Percentiles rank a stretch among this genome's conserved stretches.
Evolutionary conservation across 495 filamentous ascomycete species (phyloP).

Genomic region (Neurospora sublineolata): DNA sequence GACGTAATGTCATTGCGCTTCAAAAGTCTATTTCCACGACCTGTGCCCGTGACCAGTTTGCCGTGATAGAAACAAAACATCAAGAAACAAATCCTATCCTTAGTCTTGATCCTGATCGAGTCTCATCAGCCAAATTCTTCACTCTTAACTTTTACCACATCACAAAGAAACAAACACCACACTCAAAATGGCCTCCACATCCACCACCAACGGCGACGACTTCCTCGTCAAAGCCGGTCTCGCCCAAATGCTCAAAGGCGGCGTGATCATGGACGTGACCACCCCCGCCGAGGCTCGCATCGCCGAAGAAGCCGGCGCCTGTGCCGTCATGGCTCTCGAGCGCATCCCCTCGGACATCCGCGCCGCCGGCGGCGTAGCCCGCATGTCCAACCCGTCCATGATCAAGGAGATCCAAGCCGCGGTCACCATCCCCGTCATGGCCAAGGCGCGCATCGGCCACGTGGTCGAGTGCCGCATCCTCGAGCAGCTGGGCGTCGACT

Average conservation of each 20-base stretch:
- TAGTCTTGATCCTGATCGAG: not conserved
- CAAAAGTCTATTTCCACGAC: not conserved
- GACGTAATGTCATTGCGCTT: not conserved
- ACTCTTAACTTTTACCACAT: not conserved
- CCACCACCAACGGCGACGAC: slow-evolving; percentile 14
- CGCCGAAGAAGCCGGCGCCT: slow-evolving; percentile 91
- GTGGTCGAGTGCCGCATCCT: slow-evolving; percentile 98
- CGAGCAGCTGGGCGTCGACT: slow-evolving; percentile 87
- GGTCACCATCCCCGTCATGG: slow-evolving; percentile 99
- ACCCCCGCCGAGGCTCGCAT: slow-evolving; percentile 91
- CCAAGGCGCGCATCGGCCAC: slow-evolving; percentile 95
- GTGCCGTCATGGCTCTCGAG: slow-evolving; percentile 96
- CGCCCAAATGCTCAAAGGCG: slow-evolving; percentile 95
- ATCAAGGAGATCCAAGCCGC: slow-evolving; percentile 93
- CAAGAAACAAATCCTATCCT: not conserved
- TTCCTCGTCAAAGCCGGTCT: slow-evolving; percentile 86
- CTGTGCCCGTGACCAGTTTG: not conserved
- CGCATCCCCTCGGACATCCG: slow-evolving; percentile 96
- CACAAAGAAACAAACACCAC: slow-evolving; percentile 1
- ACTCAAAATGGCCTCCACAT: slow-evolving; percentile 7
- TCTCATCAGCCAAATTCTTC: not conserved
- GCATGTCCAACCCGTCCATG: slow-evolving; percentile 93
- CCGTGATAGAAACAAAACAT: not conserved
- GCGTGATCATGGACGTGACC: slow-evolving; percentile 98
- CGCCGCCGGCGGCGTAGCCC: slow-evolving; percentile 79